These are phyloP conservation scores for Colletotrichum coccodes DNA, from an alignment of 2,329 filamentous ascomycete species.

Conservation along the genomic window DNA sequence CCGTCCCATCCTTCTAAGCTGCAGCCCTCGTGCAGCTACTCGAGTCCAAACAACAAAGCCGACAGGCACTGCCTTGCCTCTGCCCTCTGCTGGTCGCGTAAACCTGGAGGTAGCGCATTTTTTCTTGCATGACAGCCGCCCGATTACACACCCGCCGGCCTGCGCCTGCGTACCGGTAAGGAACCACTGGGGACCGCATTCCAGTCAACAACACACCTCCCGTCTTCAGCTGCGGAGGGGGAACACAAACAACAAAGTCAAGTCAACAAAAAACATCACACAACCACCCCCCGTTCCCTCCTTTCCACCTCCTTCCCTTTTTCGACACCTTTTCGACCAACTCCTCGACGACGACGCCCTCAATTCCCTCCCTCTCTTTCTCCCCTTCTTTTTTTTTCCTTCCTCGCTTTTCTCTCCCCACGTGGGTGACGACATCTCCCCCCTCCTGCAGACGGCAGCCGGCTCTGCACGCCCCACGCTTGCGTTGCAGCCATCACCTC, in stretches of 20 bases:
- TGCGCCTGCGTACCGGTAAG: not conserved
- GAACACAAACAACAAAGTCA: slow-evolving; percentile 28
- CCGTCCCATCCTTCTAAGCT: slow-evolving; percentile 20
- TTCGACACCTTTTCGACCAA: slow-evolving; percentile 4
- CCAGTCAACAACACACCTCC: slow-evolving; percentile 30
- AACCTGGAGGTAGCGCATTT: slow-evolving; percentile 14
- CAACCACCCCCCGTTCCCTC: not conserved
- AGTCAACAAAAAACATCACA: slow-evolving; percentile 32
- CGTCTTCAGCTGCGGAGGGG: slow-evolving; percentile 16
- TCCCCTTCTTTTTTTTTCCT: not conserved
- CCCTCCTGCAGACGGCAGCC: slow-evolving; percentile 27
- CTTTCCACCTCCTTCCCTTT: slow-evolving; percentile 3
- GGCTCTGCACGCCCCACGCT: slow-evolving; percentile 30
- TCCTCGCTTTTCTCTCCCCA: slow-evolving; percentile 11
- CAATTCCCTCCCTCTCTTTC: not conserved
- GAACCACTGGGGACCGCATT: slow-evolving; percentile 27
- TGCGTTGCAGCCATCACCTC: slow-evolving; percentile 5
- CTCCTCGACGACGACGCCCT: slow-evolving; percentile 9
- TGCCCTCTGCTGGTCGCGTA: slow-evolving; percentile 9
- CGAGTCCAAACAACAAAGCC: slow-evolving; percentile 26
- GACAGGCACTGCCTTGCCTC: slow-evolving; percentile 29
- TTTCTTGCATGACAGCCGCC: not conserved
- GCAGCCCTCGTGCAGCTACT: slow-evolving; percentile 20
- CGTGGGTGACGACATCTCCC: slow-evolving; percentile 15
- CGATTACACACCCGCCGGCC: slow-evolving; percentile 12